Conservation (phyloP, 441 rosid species). For the Euphorbia schlechtendalii region DNA sequence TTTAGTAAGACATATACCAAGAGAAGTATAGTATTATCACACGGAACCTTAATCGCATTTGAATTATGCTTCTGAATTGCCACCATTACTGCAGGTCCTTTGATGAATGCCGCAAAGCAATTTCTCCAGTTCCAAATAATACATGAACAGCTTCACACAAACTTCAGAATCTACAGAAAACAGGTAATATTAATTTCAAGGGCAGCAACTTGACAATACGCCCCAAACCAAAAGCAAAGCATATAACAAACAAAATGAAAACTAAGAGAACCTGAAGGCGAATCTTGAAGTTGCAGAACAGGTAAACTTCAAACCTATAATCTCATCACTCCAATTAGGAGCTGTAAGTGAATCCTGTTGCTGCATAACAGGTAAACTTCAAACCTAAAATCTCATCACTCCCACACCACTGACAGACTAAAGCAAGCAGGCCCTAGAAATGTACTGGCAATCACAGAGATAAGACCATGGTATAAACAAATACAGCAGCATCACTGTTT, state of each 20-base stretch:
- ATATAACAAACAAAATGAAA: not conserved
- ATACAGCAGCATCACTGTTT: not conserved
- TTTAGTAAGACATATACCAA: slow-evolving; percentile 2
- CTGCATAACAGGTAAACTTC: not conserved
- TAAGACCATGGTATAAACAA: not conserved
- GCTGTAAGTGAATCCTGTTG: too few relatives aligned
- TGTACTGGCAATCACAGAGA: too few relatives aligned
- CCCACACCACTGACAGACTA: too few relatives aligned
- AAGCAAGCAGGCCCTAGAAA: too few relatives aligned
- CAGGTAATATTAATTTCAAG: slow-evolving; percentile 3
- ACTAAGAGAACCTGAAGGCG: slow-evolving; percentile 3
- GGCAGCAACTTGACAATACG: slow-evolving; percentile 1
- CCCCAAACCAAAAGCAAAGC: slow-evolving; percentile 8
- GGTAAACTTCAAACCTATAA: slow-evolving; percentile 15
- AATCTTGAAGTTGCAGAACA: slow-evolving; percentile 7
- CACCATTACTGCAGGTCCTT: slow-evolving; percentile 12
- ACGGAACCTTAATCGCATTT: slow-evolving; percentile 9
- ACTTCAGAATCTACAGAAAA: slow-evolving; percentile 29
- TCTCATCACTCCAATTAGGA: not conserved
- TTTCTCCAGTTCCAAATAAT: slow-evolving; percentile 19
- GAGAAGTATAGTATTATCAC: slow-evolving; percentile 15
- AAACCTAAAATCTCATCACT: too few relatives aligned
- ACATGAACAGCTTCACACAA: slow-evolving; percentile 20
- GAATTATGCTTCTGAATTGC: slow-evolving; percentile 7
- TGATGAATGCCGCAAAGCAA: slow-evolving; percentile 6